Evolutionary conservation across 139 green algal species (phyloP).

Genomic region (Chlorella sp.): DNA sequence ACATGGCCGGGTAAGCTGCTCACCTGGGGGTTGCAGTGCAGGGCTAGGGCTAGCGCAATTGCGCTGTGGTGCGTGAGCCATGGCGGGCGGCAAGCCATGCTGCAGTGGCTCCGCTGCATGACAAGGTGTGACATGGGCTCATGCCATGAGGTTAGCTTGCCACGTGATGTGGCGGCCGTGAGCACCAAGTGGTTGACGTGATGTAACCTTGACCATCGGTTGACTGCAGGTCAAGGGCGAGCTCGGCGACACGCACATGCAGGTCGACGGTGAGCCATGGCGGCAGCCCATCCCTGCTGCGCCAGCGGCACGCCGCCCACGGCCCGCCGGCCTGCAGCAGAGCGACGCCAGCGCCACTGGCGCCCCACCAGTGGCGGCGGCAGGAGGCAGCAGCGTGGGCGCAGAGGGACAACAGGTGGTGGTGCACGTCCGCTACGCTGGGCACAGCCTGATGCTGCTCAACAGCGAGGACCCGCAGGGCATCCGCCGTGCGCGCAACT

Average conservation of each 20-base stretch:
- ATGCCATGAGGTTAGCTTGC: too few relatives aligned
- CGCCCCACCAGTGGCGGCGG: background rate
- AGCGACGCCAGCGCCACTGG: background rate
- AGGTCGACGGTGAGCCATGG: constrained; percentile 91
- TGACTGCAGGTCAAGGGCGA: constrained; percentile 16
- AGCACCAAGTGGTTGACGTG: background rate
- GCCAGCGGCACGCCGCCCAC: background rate
- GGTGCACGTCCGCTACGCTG: constrained; percentile 38
- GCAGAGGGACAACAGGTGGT: background rate
- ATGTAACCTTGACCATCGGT: too few relatives aligned
- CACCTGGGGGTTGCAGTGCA: background rate
- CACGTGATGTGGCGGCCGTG: background rate
- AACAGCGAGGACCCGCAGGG: constrained; percentile 38
- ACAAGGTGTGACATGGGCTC: too few relatives aligned
- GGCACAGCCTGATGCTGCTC: constrained; percentile 44
- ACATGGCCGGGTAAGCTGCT: background rate
- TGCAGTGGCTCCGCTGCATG: too few relatives aligned
- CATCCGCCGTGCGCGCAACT: background rate
- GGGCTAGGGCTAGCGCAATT: too few relatives aligned
- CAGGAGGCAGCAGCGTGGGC: background rate
- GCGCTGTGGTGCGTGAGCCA: too few relatives aligned
- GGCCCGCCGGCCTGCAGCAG: background rate
- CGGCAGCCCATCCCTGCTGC: constrained; percentile 69
- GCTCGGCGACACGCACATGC: constrained; percentile 60
- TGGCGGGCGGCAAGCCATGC: too few relatives aligned